Evolutionary conservation across 768 basidiomycete species (phyloP).

Genomic region (Mrakia hoshinonis): DNA sequence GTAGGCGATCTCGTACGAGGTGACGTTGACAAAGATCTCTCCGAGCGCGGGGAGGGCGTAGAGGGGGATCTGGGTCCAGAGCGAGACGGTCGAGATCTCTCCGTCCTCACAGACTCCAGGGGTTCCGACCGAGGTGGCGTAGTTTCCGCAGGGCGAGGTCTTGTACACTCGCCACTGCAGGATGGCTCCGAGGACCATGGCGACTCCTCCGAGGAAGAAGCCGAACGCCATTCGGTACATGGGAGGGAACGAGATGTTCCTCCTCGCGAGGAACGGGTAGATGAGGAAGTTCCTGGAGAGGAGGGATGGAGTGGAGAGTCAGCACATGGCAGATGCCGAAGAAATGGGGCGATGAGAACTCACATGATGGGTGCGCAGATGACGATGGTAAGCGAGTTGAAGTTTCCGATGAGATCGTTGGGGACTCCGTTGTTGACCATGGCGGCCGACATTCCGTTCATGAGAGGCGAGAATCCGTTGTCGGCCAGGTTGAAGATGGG

Average conservation of each 20-base stretch:
- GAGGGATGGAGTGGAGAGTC: conserved; percentile 31
- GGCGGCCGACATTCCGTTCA: conserved; percentile 36
- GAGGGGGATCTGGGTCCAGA: conserved; percentile 38
- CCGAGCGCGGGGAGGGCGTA: conserved; percentile 36
- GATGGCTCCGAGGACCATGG: conserved; percentile 32
- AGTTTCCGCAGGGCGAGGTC: conserved; percentile 37
- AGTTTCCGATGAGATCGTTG: conserved; percentile 38
- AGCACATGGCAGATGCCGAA: conserved; percentile 33
- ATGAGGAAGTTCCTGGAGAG: conserved; percentile 35
- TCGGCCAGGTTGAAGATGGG: conserved; percentile 39
- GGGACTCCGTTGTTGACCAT: conserved; percentile 38
- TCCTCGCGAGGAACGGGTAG: conserved; percentile 36
- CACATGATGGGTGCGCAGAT: conserved; percentile 32
- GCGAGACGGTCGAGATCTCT: neutral
- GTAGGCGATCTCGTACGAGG: conserved; percentile 40
- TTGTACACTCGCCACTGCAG: conserved; percentile 39
- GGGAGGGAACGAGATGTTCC: conserved; percentile 35
- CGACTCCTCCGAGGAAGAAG: conserved; percentile 2
- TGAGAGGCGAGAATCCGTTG: conserved; percentile 30
- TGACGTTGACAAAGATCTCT: conserved; percentile 40
- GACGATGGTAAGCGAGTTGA: conserved; percentile 39
- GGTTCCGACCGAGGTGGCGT: conserved; percentile 34
- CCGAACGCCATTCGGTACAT: conserved; percentile 32
- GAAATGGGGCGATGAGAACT: conserved; percentile 34
- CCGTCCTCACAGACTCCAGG: neutral